These are phyloP conservation scores for Kwoniella shandongensis DNA, from an alignment of 768 basidiomycete species.

Conservation along the genomic window DNA sequence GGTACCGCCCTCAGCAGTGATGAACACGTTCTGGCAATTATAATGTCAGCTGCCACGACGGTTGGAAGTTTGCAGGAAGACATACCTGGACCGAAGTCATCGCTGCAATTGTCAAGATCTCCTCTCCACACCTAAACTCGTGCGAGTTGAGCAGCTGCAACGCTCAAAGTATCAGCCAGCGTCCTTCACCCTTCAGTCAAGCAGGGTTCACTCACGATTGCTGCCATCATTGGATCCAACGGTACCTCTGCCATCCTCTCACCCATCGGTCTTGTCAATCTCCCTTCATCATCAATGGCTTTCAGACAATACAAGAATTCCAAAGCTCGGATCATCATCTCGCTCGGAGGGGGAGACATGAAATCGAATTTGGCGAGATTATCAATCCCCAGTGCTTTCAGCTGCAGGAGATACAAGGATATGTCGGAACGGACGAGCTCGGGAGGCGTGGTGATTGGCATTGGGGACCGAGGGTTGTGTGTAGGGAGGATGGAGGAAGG, in stretches of 20 bases:
- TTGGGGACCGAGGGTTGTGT: slow-evolving; percentile 40
- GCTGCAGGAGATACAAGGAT: slow-evolving; percentile 84
- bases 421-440: slow-evolving; percentile 91
- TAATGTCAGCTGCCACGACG: neutral
- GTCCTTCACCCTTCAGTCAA: neutral
- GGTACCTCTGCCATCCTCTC: slow-evolving; percentile 90
- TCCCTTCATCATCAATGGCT: slow-evolving; percentile 75
- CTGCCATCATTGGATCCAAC: slow-evolving; percentile 86
- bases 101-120: slow-evolving; percentile 91
- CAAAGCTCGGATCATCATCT: slow-evolving; percentile 78
- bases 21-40: slow-evolving; percentile 73
- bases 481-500: slow-evolving; percentile 63
- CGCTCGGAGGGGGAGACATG: slow-evolving; percentile 82
- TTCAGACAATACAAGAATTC: slow-evolving; percentile 77
- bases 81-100: slow-evolving; percentile 87
- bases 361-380: slow-evolving; percentile 92
- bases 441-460: slow-evolving; percentile 73
- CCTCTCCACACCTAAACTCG: slow-evolving; percentile 85
- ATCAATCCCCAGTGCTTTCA: slow-evolving; percentile 92
- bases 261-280: slow-evolving; percentile 72
- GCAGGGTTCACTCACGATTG: slow-evolving; percentile 73
- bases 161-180: neutral
- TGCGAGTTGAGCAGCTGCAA: slow-evolving; percentile 80
- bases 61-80: neutral
- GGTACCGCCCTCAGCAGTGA: slow-evolving; percentile 79